phyloP scores from a whole-genome alignment of 768 basidiomycete genomes.

The Austroboletus eburneus region DNA sequence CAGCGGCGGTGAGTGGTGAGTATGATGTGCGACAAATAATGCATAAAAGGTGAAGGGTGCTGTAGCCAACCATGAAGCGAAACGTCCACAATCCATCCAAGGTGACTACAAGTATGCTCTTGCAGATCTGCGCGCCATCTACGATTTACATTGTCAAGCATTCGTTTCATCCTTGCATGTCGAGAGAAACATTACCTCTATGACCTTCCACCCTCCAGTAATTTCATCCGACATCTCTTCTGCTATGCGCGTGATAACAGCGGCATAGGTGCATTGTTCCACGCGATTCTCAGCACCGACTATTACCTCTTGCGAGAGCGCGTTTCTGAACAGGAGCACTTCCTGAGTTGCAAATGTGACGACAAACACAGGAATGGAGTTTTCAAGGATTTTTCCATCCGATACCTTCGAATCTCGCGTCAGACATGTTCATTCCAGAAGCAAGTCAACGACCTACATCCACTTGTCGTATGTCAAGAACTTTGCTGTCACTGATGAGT shows the following conservation, averaged over 20 bases:
- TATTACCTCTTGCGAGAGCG: conserved; percentile 78
- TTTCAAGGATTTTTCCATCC: conserved; percentile 85
- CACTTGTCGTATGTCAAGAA: conserved; percentile 95
- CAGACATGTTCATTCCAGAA: conserved; percentile 1
- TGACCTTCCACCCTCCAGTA: conserved; percentile 97
- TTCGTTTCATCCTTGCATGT: not conserved
- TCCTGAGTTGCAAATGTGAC: conserved; percentile 94
- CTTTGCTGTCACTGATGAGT: conserved; percentile 86
- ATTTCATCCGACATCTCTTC: conserved; percentile 88
- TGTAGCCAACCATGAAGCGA: conserved; percentile 2
- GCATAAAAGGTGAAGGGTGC: conserved; percentile 9
- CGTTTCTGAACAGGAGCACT: conserved; percentile 85
- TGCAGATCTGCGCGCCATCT: conserved; percentile 52
- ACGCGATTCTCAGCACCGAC: conserved; percentile 89
- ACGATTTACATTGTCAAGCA: not conserved
- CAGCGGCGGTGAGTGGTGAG: conserved; percentile 30
- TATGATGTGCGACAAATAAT: conserved; percentile 17
- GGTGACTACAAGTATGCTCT: conserved; percentile 42
- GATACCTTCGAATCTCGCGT: conserved; percentile 50
- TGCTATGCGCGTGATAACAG: conserved; percentile 83
- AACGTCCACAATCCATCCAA: not conserved
- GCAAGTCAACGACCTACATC: conserved; percentile 57
- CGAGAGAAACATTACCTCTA: conserved; percentile 67
- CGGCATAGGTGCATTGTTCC: conserved; percentile 90
- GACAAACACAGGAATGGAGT: conserved; percentile 85